Conservation (phyloP, 208 protist genomes). For the Leishmania turanica region DNA sequence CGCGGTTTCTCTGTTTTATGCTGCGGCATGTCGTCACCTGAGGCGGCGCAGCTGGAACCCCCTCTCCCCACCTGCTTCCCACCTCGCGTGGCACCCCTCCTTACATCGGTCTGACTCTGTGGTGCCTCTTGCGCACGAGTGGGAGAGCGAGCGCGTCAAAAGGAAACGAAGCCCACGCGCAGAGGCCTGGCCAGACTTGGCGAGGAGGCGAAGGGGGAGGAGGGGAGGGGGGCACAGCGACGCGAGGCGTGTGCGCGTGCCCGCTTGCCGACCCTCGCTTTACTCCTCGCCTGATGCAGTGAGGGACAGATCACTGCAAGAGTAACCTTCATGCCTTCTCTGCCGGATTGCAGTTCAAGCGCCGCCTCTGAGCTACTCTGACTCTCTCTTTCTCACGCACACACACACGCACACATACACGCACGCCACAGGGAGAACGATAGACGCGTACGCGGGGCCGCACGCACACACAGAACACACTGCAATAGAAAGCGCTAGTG, state of each 20-base stretch:
- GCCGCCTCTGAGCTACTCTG: not conserved
- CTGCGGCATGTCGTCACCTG: not conserved
- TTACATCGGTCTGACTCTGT: not conserved
- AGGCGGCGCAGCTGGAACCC: not conserved
- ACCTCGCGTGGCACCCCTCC: not conserved
- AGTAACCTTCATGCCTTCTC: not conserved
- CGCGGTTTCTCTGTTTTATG: not conserved
- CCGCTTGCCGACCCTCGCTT: not conserved
- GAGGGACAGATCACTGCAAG: not conserved
- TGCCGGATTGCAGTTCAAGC: not conserved
- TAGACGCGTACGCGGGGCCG: not conserved
- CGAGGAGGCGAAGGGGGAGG: not conserved
- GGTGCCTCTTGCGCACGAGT: not conserved
- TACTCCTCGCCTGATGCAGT: not conserved
- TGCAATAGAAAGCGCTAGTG: not conserved
- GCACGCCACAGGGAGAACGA: not conserved
- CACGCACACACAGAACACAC: not conserved
- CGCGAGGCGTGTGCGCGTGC: not conserved
- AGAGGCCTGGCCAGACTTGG: not conserved
- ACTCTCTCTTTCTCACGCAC: not conserved
- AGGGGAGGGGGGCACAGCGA: not conserved
- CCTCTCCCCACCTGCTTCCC: not conserved
- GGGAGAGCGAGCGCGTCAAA: not conserved
- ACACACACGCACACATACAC: not conserved
- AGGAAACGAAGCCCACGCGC: not conserved